These are phyloP conservation scores for Boletus tylopilopsis DNA, from an alignment of 768 basidiomycete genomes.

Conservation along the genomic window DNA sequence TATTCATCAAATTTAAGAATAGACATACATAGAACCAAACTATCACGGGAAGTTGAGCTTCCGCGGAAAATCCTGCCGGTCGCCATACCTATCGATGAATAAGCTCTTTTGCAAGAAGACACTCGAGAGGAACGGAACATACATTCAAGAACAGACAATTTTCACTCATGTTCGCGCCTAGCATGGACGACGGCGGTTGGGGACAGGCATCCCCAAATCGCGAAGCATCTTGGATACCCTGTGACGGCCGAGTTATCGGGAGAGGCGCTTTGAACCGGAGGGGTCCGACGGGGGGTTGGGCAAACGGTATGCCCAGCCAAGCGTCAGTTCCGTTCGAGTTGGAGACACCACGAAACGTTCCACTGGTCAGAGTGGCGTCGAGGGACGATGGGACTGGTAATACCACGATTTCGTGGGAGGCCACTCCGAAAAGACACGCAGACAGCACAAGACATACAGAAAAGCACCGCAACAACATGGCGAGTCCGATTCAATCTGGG, in stretches of 20 bases:
- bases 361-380: slow-evolving; percentile 40
- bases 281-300: slow-evolving; percentile 49
- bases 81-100: slow-evolving; percentile 15
- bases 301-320: slow-evolving; percentile 63
- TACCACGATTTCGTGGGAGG: not conserved
- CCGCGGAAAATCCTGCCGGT: slow-evolving; percentile 3
- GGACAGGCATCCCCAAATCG: slow-evolving; percentile 55
- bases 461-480: not conserved
- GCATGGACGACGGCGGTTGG: slow-evolving; percentile 34
- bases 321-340: slow-evolving; percentile 44
- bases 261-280: slow-evolving; percentile 58
- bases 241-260: slow-evolving; percentile 31
- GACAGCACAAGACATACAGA: not conserved
- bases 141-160: slow-evolving; percentile 56
- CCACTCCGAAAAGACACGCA: not conserved
- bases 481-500: too few relatives aligned
- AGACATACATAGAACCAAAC: slow-evolving; percentile 22
- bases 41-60: slow-evolving; percentile 13
- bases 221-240: slow-evolving; percentile 39
- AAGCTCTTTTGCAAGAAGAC: not conserved
- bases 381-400: not conserved
- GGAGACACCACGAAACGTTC: slow-evolving; percentile 45
- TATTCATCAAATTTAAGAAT: not conserved
- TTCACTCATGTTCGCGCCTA: slow-evolving; percentile 46
- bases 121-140: not conserved